A percentile compares a stretch with the other conserved stretches of the same genome.
Conservation (phyloP, 1,139 yeast species). For the Kluyveromyces sp. region DNA sequence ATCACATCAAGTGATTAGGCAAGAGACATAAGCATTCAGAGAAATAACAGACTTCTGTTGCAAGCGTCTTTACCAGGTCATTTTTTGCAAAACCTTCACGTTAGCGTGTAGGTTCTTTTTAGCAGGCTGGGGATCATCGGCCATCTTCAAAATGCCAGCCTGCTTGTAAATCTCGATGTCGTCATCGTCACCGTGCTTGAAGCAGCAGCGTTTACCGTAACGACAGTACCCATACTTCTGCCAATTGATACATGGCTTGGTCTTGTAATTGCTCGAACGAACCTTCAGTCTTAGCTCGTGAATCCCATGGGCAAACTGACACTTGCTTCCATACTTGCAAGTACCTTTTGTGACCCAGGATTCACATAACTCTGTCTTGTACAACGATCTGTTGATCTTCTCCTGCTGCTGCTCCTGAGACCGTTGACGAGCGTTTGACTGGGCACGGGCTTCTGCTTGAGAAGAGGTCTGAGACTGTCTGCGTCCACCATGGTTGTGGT, state of each 20-base stretch:
- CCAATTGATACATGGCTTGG: conserved; percentile 91
- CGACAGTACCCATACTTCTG: conserved; percentile 73
- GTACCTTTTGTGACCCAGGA: conserved; percentile 64
- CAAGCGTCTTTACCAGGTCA: conserved; percentile 24
- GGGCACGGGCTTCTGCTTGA: no score
- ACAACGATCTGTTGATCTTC: conserved; percentile 58
- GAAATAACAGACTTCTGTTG: not conserved
- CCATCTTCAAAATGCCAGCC: conserved; percentile 19
- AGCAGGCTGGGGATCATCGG: not conserved
- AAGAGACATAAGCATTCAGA: no score
- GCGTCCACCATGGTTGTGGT: no score
- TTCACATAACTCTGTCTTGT: conserved; percentile 87
- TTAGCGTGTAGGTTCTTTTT: conserved; percentile 26
- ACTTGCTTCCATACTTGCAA: conserved; percentile 85
- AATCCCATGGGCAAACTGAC: conserved; percentile 92
- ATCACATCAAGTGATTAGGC: not conserved
- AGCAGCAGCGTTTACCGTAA: conserved; percentile 87
- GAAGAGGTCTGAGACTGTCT: not conserved
- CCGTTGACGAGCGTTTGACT: no score
- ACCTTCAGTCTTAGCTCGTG: conserved; percentile 66
- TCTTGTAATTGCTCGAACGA: conserved; percentile 81
- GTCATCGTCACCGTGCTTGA: conserved; percentile 58
- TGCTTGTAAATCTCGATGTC: conserved; percentile 28
- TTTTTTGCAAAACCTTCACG: conserved; percentile 26
- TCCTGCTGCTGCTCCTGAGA: conserved; percentile 9